These are phyloP conservation scores for Apophysomyces elegans DNA, from an alignment of 371 early-diverging fungal species.

Conservation along the genomic window DNA sequence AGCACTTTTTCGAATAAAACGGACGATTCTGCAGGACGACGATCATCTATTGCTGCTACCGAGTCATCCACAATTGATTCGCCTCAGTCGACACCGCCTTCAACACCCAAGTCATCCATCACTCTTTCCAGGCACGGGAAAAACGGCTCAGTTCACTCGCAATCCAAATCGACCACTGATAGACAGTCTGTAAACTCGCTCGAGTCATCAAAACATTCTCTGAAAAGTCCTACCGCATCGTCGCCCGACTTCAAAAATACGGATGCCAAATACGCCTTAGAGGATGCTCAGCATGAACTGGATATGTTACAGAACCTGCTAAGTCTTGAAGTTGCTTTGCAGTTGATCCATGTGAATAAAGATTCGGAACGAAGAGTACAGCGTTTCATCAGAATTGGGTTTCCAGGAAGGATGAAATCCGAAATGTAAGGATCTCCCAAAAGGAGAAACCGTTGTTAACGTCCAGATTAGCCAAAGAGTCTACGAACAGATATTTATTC, in stretches of 20 bases:
- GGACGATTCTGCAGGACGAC: constrained; percentile 12
- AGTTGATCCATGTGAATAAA: constrained; percentile 82
- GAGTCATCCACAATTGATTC: constrained; percentile 8
- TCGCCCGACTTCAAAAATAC: constrained; percentile 16
- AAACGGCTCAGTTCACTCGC: constrained; percentile 3
- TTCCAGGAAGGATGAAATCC: constrained; percentile 31
- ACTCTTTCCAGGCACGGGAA: constrained; percentile 8
- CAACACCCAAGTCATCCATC: constrained; percentile 23
- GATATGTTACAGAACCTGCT: constrained; percentile 69
- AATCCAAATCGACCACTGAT: constrained; percentile 1
- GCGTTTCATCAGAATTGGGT: constrained; percentile 28
- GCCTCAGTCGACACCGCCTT: constrained; percentile 27
- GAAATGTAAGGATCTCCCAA: constrained; percentile 27
- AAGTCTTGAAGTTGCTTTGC: constrained; percentile 77
- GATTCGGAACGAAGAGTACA: constrained; percentile 73
- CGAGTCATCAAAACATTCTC: constrained; percentile 22
- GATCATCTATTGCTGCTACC: constrained; percentile 1
- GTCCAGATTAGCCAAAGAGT: constrained; percentile 42
- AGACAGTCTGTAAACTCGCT: constrained; percentile 14
- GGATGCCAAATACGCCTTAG: constrained; percentile 18
- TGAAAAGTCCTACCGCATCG: not conserved
- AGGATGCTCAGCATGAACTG: constrained; percentile 31
- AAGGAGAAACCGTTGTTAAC: not conserved
- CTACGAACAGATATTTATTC: constrained; percentile 67
- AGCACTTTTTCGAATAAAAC: constrained; percentile 12